phyloP scores from a whole-genome alignment of 176 grass and related monocot species.

The Miscanthus lutarioriparius region DNA sequence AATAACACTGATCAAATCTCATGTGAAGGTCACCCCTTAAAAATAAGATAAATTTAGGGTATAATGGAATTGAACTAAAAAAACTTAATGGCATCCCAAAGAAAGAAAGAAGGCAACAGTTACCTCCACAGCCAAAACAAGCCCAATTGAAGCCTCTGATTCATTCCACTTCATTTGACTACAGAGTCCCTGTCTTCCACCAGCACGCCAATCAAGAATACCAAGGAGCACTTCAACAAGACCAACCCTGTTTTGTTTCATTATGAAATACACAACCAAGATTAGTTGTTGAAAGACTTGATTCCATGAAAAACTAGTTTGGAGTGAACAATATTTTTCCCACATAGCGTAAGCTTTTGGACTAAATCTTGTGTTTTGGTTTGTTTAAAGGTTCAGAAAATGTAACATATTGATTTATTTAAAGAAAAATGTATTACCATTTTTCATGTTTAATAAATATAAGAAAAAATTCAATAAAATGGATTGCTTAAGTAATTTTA shows the following conservation, averaged over 20 bases:
- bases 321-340: constrained; percentile 5
- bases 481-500: background rate
- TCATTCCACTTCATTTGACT: constrained; percentile 99
- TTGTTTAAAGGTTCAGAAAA: background rate
- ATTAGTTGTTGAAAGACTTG: background rate
- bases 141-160: constrained; percentile 94
- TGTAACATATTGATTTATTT: constrained; percentile 24
- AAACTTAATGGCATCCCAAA: background rate
- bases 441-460: constrained; percentile 22
- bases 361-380: background rate
- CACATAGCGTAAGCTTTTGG: background rate
- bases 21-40: constrained; percentile 2
- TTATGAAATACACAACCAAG: constrained; percentile 29
- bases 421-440: background rate
- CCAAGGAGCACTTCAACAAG: constrained; percentile 94
- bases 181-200: constrained; percentile 85
- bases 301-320: constrained; percentile 20
- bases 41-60: background rate
- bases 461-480: constrained; percentile 4
- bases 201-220: constrained; percentile 97
- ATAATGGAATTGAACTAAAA: constrained; percentile 32
- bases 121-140: constrained; percentile 98
- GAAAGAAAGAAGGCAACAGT: background rate
- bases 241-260: constrained; percentile 68
- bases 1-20: background rate